Percentiles rank a stretch among this genome's conserved stretches.
These are phyloP conservation scores for Senna siamea DNA, from an alignment of 306 rosid species.

Conservation along the genomic window DNA sequence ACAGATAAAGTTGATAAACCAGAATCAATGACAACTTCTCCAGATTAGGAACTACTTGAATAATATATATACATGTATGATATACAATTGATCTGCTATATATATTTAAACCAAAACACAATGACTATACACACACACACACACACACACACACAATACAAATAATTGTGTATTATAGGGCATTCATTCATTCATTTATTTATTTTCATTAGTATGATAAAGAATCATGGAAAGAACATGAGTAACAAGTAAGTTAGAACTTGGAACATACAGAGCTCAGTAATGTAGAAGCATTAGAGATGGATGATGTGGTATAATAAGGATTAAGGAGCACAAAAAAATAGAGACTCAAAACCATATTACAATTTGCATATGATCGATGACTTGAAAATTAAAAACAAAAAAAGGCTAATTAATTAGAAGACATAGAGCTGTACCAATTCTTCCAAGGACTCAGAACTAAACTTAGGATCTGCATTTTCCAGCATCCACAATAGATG, in stretches of 20 bases:
- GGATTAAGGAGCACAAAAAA: neutral
- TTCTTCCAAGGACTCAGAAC: constrained; percentile 65
- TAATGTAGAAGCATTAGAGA: neutral
- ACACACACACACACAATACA: neutral
- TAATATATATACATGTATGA: neutral
- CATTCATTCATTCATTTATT: neutral
- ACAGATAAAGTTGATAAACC: neutral
- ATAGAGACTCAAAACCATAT: neutral
- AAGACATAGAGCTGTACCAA: constrained; percentile 62
- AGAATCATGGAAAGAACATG: neutral
- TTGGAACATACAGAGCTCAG: neutral
- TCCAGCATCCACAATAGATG: constrained; percentile 75
- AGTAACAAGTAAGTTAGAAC: constrained; percentile 8
- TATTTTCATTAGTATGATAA: neutral
- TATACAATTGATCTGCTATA: constrained; percentile 2
- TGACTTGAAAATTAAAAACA: too few relatives aligned
- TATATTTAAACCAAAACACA: neutral
- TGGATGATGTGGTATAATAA: too few relatives aligned
- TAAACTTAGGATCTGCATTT: constrained; percentile 61
- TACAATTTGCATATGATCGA: neutral
- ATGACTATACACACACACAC: neutral
- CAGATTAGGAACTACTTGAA: neutral
- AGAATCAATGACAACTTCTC: neutral
- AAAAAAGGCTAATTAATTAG: constrained; percentile 1
- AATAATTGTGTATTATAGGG: neutral